phyloP scores from a whole-genome alignment of 2,329 filamentous ascomycete species.

The Fusarium anthophilum region DNA sequence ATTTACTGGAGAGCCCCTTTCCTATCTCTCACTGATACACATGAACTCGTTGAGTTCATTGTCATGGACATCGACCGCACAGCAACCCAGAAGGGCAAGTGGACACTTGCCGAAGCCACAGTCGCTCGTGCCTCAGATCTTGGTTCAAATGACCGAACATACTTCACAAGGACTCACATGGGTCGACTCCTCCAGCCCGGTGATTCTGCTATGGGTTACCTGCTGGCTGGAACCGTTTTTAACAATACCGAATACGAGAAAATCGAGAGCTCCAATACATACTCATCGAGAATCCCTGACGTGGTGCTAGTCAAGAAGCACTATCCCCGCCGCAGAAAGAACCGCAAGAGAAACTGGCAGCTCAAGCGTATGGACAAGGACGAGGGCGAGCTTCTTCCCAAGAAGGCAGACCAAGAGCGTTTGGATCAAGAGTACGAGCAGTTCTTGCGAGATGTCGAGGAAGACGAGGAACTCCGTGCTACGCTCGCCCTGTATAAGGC shows the following conservation, averaged over 20 bases:
- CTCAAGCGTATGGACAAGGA: slow-evolving; percentile 93
- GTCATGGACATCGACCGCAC: slow-evolving; percentile 92
- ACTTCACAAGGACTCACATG: slow-evolving; percentile 90
- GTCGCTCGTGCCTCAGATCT: slow-evolving; percentile 89
- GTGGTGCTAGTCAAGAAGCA: slow-evolving; percentile 97
- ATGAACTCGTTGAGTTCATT: slow-evolving; percentile 89
- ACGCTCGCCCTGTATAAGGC: slow-evolving; percentile 89
- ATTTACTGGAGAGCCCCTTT: slow-evolving; percentile 95
- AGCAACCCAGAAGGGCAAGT: slow-evolving; percentile 80
- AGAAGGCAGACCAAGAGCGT: slow-evolving; percentile 86
- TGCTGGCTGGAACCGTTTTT: slow-evolving; percentile 88
- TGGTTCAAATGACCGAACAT: slow-evolving; percentile 85
- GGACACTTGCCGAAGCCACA: slow-evolving; percentile 85
- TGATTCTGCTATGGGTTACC: slow-evolving; percentile 95
- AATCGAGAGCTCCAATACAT: slow-evolving; percentile 79
- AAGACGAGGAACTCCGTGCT: slow-evolving; percentile 86
- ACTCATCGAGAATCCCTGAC: slow-evolving; percentile 84
- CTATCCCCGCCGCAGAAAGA: slow-evolving; percentile 87
- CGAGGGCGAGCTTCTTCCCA: slow-evolving; percentile 84
- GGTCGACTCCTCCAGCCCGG: slow-evolving; percentile 86
- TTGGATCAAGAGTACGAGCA: slow-evolving; percentile 95
- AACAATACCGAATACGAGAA: slow-evolving; percentile 89
- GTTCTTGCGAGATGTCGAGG: slow-evolving; percentile 96
- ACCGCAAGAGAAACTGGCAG: slow-evolving; percentile 85
- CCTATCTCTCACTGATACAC: slow-evolving; percentile 81